Evolutionary conservation across 371 early-diverging fungal species (phyloP).

Genomic region (Rhizopus arrhizus): DNA sequence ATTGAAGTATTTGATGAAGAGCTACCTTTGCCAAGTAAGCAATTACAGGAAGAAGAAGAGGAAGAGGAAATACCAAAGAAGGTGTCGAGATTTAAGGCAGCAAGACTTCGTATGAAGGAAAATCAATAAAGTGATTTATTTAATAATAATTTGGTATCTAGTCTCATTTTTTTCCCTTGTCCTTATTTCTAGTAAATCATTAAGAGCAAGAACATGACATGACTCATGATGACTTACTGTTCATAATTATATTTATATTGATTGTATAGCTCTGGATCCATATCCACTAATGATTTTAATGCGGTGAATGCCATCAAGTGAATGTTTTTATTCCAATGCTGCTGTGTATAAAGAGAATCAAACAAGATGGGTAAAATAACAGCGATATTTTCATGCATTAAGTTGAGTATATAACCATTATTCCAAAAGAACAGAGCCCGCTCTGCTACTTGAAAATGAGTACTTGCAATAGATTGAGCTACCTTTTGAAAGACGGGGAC

Average conservation of each 20-base stretch:
- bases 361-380: constrained; percentile 93
- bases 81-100: constrained; percentile 53
- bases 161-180: constrained; percentile 6
- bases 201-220: not conserved
- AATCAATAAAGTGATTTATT: constrained; percentile 3
- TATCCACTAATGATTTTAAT: constrained; percentile 89
- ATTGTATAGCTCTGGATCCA: constrained; percentile 88
- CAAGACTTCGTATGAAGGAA: constrained; percentile 30
- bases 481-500: constrained; percentile 90
- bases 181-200: constrained; percentile 1
- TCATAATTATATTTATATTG: constrained; percentile 61
- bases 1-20: constrained; percentile 54
- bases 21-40: constrained; percentile 36
- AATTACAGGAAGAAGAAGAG: constrained; percentile 18
- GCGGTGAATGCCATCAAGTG: constrained; percentile 92
- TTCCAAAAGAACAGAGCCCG: constrained; percentile 96
- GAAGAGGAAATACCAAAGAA: constrained; percentile 36
- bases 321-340: constrained; percentile 96
- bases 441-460: constrained; percentile 98
- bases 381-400: constrained; percentile 88
- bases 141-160: not conserved
- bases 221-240: constrained; percentile 9
- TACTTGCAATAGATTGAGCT: constrained; percentile 87
- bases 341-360: constrained; percentile 82
- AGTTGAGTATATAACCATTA: constrained; percentile 92